phyloP scores from a whole-genome alignment of 345 rosid species.

The Salix koriyanagi region DNA sequence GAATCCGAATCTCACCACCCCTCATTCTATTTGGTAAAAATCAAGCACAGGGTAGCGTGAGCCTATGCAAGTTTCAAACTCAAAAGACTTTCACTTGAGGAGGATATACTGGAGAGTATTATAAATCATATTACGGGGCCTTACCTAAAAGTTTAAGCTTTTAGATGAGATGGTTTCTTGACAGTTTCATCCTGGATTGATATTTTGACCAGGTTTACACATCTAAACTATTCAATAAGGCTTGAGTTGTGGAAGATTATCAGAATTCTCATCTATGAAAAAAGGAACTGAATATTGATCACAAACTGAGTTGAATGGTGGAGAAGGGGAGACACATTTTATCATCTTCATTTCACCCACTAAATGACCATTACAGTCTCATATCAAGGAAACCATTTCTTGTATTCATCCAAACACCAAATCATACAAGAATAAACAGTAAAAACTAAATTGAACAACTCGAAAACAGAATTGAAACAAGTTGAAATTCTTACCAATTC shows the following conservation, averaged over 20 bases:
- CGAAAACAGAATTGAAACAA: background rate
- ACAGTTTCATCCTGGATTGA: background rate
- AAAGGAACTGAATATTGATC: background rate
- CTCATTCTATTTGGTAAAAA: no score
- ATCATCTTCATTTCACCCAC: background rate
- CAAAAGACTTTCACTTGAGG: no score
- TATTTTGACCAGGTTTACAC: background rate
- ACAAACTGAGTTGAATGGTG: background rate
- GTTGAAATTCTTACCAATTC: conserved; percentile 57
- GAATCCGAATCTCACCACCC: no score
- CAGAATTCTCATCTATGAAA: background rate
- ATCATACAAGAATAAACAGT: background rate
- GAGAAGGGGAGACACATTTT: background rate
- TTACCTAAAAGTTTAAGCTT: no score
- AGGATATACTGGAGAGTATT: no score
- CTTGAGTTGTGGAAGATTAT: background rate
- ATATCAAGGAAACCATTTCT: background rate
- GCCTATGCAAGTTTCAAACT: no score
- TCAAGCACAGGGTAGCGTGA: no score
- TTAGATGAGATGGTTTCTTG: no score
- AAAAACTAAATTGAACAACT: background rate
- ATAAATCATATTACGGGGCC: no score
- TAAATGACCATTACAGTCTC: background rate
- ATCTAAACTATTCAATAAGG: background rate
- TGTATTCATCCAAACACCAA: background rate